Conservation (phyloP, 2,329 filamentous ascomycete species). For the Orbilia brochopaga region DNA sequence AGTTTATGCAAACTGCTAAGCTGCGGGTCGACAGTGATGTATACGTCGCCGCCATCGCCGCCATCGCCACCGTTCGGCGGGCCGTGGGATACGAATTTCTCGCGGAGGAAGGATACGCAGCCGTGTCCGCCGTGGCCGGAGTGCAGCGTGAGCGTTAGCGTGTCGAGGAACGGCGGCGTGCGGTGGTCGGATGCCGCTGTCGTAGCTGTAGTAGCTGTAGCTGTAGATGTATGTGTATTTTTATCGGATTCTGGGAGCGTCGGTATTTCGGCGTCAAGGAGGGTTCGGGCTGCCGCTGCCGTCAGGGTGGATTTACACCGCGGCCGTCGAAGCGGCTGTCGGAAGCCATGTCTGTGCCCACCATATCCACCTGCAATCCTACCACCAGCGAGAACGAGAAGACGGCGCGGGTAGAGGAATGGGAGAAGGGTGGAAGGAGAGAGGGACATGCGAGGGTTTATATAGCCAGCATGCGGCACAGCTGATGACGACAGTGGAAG, state of each 20-base stretch:
- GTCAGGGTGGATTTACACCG: constrained; percentile 66
- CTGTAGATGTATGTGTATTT: constrained; percentile 62
- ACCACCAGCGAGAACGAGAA: constrained; percentile 42
- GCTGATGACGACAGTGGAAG: no score
- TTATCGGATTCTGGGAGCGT: constrained; percentile 56
- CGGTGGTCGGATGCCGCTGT: constrained; percentile 69
- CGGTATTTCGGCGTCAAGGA: constrained; percentile 67
- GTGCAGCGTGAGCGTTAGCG: constrained; percentile 76
- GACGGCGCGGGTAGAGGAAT: constrained; percentile 42
- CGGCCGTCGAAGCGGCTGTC: constrained; percentile 10
- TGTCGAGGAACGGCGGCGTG: constrained; percentile 82
- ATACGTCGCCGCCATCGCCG: constrained; percentile 86
- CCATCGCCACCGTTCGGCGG: constrained; percentile 95
- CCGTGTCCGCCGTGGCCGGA: constrained; percentile 86
- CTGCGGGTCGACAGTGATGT: constrained; percentile 87
- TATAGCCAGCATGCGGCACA: background rate
- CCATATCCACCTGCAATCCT: no score
- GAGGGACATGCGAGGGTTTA: background rate
- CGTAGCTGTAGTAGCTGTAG: constrained; percentile 60
- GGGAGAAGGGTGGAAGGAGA: constrained; percentile 31
- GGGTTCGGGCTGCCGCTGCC: constrained; percentile 62
- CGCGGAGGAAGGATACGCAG: constrained; percentile 90
- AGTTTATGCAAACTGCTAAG: constrained; percentile 87
- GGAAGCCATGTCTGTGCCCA: constrained; percentile 46
- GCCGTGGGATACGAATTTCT: constrained; percentile 85